Evolutionary conservation across 2,329 filamentous ascomycete species (phyloP).

Genomic region (Moelleriella libera): DNA sequence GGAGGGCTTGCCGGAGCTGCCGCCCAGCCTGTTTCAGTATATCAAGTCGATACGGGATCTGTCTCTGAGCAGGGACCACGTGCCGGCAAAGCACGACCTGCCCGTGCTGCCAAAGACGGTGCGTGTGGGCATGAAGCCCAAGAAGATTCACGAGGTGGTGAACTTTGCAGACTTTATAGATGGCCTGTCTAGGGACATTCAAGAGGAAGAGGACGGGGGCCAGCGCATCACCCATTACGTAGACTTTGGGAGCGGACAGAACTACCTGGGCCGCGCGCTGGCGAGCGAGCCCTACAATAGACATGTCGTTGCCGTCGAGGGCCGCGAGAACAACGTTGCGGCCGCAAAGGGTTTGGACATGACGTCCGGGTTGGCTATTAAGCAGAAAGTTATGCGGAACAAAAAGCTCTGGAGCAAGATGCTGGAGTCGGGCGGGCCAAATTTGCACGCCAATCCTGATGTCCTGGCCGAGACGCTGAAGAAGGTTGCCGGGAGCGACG

Average conservation of each 20-base stretch:
- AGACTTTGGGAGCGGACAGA: constrained; percentile 93
- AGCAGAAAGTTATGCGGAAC: constrained; percentile 61
- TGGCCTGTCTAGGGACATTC: constrained; percentile 39
- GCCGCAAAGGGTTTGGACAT: constrained; percentile 77
- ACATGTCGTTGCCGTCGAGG: constrained; percentile 82
- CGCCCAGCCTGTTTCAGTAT: constrained; percentile 53
- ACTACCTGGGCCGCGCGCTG: constrained; percentile 81
- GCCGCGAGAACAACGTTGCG: constrained; percentile 70
- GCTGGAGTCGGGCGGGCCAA: constrained; percentile 21
- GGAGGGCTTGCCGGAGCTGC: constrained; percentile 20
- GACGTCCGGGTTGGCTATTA: constrained; percentile 61
- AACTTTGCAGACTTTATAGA: constrained; percentile 82
- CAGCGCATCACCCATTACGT: constrained; percentile 69
- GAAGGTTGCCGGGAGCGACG: constrained; percentile 18
- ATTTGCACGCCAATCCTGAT: constrained; percentile 24
- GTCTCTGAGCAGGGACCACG: constrained; percentile 50
- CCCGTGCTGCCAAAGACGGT: constrained; percentile 54
- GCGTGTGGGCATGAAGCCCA: constrained; percentile 84
- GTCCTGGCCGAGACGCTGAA: constrained; percentile 17
- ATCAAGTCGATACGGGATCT: constrained; percentile 56
- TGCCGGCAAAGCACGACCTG: constrained; percentile 15
- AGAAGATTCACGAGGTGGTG: constrained; percentile 88
- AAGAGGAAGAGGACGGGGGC: constrained; percentile 26
- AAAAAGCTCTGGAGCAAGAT: constrained; percentile 61
- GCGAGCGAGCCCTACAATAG: constrained; percentile 76